phyloP scores from a whole-genome alignment of 192 early-diverging fungal species.

The Backusella tuberculispora region DNA sequence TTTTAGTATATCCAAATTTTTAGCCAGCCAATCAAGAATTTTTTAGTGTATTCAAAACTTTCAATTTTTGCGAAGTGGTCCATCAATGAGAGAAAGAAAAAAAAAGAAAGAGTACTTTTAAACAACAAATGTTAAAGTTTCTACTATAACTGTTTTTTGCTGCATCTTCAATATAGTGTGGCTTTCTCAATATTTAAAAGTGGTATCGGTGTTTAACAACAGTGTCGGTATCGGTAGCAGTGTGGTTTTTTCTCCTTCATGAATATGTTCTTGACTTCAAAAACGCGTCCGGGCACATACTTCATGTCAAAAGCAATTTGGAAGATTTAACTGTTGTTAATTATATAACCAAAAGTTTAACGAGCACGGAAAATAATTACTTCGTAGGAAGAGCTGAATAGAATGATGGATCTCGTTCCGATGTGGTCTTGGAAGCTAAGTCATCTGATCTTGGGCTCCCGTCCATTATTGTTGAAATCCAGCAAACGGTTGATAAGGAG shows the following conservation, averaged over 20 bases:
- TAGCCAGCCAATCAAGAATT: no score
- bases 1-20: no score
- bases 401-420: slow-evolving; percentile 8
- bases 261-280: neutral
- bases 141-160: no score
- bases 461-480: slow-evolving; percentile 7
- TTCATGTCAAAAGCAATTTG: neutral
- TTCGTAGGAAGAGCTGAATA: neutral
- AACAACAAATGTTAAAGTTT: neutral
- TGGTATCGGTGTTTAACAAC: no score
- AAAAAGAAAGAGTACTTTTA: neutral
- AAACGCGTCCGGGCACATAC: neutral
- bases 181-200: no score
- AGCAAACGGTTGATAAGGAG: neutral
- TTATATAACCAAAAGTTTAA: neutral
- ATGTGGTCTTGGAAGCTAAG: slow-evolving; percentile 8
- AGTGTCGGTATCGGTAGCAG: no score
- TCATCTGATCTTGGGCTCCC: neutral
- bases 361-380: neutral
- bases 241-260: no score
- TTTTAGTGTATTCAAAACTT: no score
- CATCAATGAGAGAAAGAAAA: neutral
- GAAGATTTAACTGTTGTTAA: neutral
- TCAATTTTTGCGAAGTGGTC: no score
- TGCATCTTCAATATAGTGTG: neutral